A percentile compares a stretch with the other conserved stretches of the same genome.
Evolutionary conservation across 2,329 filamentous ascomycete genomes (phyloP).

Genomic region (Hymenoscyphus scutula): DNA sequence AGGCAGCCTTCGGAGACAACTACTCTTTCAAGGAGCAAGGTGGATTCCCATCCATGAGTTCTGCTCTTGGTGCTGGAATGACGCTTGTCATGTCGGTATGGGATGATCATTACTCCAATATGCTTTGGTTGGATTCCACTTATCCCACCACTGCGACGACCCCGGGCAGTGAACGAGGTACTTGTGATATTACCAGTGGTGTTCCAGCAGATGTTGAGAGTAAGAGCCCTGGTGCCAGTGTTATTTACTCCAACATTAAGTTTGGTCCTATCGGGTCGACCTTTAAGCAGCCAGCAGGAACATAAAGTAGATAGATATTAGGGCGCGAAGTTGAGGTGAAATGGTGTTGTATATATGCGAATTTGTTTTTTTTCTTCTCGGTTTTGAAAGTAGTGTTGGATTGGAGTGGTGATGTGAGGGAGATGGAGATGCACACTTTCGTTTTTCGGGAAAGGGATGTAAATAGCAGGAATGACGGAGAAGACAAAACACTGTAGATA

Average conservation of each 20-base stretch:
- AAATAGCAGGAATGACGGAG: not conserved
- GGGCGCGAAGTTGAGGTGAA: not conserved
- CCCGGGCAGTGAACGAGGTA: conserved; percentile 53
- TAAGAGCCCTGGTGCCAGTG: conserved; percentile 44
- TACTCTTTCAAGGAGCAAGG: conserved; percentile 53
- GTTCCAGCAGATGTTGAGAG: conserved; percentile 50
- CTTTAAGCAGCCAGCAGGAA: conserved; percentile 21
- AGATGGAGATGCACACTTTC: not conserved
- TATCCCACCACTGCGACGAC: conserved; percentile 51
- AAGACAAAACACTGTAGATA: not conserved
- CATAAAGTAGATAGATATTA: not conserved
- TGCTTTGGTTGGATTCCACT: conserved; percentile 72
- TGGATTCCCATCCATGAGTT: conserved; percentile 54
- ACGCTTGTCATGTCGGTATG: conserved; percentile 62
- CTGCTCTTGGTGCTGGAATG: conserved; percentile 56
- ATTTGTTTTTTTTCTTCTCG: not conserved
- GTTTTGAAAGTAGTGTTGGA: not conserved
- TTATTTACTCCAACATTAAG: conserved; percentile 39
- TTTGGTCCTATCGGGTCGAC: conserved; percentile 35
- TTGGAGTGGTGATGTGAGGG: not conserved
- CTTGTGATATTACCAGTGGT: conserved; percentile 52
- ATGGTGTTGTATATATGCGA: not conserved
- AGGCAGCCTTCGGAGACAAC: conserved; percentile 54
- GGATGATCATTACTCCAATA: conserved; percentile 58
- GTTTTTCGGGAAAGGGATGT: not conserved